Evolutionary conservation across 495 filamentous ascomycete species (phyloP).

Genomic region (Aspergillus leporis): DNA sequence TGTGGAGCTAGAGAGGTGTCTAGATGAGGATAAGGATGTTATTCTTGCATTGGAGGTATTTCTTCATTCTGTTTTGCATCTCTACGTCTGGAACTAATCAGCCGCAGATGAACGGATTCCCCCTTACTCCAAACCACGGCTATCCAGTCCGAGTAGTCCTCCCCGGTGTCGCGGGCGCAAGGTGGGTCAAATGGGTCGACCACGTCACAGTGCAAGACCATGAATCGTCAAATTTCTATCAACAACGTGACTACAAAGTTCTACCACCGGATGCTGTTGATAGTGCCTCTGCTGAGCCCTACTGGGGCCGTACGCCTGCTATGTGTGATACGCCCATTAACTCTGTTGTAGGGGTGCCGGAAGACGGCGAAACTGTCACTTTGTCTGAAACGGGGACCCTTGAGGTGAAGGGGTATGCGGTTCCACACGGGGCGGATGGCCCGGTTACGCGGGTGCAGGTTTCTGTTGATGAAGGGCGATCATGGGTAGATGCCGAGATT

Average conservation of each 20-base stretch:
- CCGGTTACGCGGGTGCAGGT: constrained; percentile 56
- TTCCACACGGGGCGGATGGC: constrained; percentile 53
- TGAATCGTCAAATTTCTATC: constrained; percentile 59
- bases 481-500: constrained; percentile 45
- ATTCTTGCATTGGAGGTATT: constrained; percentile 51
- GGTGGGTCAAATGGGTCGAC: constrained; percentile 67
- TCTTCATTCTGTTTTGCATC: background rate
- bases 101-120: constrained; percentile 57
- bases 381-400: constrained; percentile 37
- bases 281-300: constrained; percentile 47
- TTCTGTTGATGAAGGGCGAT: constrained; percentile 46
- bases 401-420: constrained; percentile 56
- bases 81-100: background rate
- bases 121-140: constrained; percentile 58
- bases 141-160: constrained; percentile 60
- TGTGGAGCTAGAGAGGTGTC: constrained; percentile 48
- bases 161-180: constrained; percentile 60
- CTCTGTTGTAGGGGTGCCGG: constrained; percentile 53
- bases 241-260: constrained; percentile 63
- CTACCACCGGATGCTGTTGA: constrained; percentile 58
- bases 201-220: constrained; percentile 58
- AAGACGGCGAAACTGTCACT: constrained; percentile 35
- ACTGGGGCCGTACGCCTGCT: constrained; percentile 53
- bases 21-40: constrained; percentile 47
- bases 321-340: constrained; percentile 67